phyloP scores from a whole-genome alignment of 768 basidiomycete genomes.

The Agrocybe chaxingu region DNA sequence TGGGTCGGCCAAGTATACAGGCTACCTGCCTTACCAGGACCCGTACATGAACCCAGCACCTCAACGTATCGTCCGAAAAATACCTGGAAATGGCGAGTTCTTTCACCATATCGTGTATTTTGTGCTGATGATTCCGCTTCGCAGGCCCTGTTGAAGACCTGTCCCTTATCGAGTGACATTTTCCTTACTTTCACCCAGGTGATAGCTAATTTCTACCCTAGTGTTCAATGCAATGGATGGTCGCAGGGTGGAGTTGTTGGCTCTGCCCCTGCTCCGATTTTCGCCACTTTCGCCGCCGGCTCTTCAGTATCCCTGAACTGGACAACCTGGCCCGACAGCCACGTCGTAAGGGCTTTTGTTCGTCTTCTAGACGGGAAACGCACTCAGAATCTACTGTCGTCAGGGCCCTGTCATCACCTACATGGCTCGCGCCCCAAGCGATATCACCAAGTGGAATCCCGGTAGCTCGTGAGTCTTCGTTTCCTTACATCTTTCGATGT shows the following conservation, averaged over 20 bases:
- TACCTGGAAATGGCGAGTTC: slow-evolving; percentile 36
- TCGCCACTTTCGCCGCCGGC: slow-evolving; percentile 39
- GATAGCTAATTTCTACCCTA: slow-evolving; percentile 3
- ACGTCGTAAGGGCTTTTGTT: slow-evolving; percentile 10
- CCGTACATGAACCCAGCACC: slow-evolving; percentile 31
- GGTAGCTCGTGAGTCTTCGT: slow-evolving; percentile 29
- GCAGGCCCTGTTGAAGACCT: slow-evolving; percentile 36
- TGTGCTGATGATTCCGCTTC: neutral
- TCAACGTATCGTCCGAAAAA: slow-evolving; percentile 37
- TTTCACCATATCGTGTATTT: neutral
- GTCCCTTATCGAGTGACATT: slow-evolving; percentile 32
- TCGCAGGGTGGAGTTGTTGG: slow-evolving; percentile 22
- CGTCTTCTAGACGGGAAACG: neutral
- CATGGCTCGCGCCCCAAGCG: slow-evolving; percentile 41
- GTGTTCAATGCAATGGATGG: slow-evolving; percentile 34
- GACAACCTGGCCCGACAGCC: slow-evolving; percentile 36
- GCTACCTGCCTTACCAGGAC: slow-evolving; percentile 35
- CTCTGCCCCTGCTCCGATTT: slow-evolving; percentile 35
- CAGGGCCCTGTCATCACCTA: slow-evolving; percentile 45
- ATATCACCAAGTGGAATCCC: slow-evolving; percentile 41
- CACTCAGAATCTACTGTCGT: neutral
- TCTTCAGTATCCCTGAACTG: slow-evolving; percentile 37
- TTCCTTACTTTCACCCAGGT: neutral
- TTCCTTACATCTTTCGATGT: neutral
- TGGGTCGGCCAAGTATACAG: slow-evolving; percentile 30